These are phyloP conservation scores for Datura wrightii DNA, from an alignment of 257 asterid genomes.

Conservation along the genomic window DNA sequence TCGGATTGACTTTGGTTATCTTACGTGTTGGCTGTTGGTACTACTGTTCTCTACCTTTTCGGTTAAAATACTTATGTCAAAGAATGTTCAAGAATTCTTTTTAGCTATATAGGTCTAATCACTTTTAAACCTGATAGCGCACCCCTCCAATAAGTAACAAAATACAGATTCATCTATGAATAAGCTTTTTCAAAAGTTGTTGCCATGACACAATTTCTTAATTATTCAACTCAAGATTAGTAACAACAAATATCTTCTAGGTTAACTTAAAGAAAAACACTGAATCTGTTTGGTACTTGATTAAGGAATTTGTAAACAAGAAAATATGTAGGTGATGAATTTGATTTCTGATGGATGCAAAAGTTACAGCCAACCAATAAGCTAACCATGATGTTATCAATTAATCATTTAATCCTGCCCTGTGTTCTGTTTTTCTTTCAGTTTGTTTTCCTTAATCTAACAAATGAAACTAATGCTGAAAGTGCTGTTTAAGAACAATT, in stretches of 20 bases:
- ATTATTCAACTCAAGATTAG: not conserved
- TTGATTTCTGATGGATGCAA: too few relatives aligned
- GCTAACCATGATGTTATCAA: too few relatives aligned
- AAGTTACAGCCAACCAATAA: too few relatives aligned
- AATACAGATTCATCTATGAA: not conserved
- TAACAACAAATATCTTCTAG: not conserved
- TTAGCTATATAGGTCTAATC: not conserved
- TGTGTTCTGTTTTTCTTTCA: too few relatives aligned
- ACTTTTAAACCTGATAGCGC: conserved; percentile 8
- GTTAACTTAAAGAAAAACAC: too few relatives aligned
- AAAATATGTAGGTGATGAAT: too few relatives aligned
- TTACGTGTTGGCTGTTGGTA: not conserved
- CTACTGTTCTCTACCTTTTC: not conserved
- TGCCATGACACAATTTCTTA: not conserved
- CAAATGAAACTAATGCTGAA: too few relatives aligned
- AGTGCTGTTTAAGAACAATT: too few relatives aligned
- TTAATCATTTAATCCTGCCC: too few relatives aligned
- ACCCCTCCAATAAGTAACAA: not conserved
- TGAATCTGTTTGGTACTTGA: too few relatives aligned
- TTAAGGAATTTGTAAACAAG: too few relatives aligned
- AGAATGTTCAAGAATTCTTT: not conserved
- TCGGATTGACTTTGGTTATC: conserved; percentile 14
- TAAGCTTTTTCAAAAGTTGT: conserved; percentile 5
- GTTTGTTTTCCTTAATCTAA: too few relatives aligned
- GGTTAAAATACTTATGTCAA: not conserved